Conservation (phyloP, 2,329 filamentous ascomycete genomes). For the Amphichorda felina region DNA sequence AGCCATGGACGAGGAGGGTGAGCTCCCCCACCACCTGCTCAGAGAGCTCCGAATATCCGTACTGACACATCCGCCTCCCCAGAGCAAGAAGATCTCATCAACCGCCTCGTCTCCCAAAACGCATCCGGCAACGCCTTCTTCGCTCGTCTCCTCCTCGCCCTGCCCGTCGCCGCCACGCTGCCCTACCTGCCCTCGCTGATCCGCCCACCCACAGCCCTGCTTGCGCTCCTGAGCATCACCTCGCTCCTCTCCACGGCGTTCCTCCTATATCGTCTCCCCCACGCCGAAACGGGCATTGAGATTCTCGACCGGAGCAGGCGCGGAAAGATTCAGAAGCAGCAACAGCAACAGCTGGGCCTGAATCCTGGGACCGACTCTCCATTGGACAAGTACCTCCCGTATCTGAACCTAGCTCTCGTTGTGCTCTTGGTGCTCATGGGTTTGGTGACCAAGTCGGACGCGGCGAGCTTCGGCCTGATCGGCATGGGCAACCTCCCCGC, state of each 20-base stretch:
- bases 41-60: no score
- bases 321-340: neutral
- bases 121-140: slow-evolving; percentile 44
- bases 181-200: slow-evolving; percentile 34
- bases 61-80: no score
- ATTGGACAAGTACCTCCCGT: slow-evolving; percentile 46
- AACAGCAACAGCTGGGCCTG: neutral
- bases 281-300: slow-evolving; percentile 40
- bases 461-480: slow-evolving; percentile 22
- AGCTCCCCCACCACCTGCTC: slow-evolving; percentile 1
- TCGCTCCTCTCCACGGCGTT: slow-evolving; percentile 53
- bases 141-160: slow-evolving; percentile 41
- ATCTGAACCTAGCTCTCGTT: slow-evolving; percentile 47
- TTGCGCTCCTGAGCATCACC: slow-evolving; percentile 46
- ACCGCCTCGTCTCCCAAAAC: slow-evolving; percentile 41
- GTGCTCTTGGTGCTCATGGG: slow-evolving; percentile 36
- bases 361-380: slow-evolving; percentile 19
- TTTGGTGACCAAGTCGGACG: slow-evolving; percentile 19
- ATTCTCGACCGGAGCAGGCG: slow-evolving; percentile 25
- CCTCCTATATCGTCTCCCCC: slow-evolving; percentile 43
- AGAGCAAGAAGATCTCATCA: slow-evolving; percentile 57
- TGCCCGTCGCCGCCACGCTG: slow-evolving; percentile 45
- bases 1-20: slow-evolving; percentile 67
- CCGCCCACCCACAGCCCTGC: slow-evolving; percentile 22
- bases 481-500: slow-evolving; percentile 39